Evolutionary conservation across 2,329 filamentous ascomycete species (phyloP).

Genomic region (Ophiobolus disseminans): DNA sequence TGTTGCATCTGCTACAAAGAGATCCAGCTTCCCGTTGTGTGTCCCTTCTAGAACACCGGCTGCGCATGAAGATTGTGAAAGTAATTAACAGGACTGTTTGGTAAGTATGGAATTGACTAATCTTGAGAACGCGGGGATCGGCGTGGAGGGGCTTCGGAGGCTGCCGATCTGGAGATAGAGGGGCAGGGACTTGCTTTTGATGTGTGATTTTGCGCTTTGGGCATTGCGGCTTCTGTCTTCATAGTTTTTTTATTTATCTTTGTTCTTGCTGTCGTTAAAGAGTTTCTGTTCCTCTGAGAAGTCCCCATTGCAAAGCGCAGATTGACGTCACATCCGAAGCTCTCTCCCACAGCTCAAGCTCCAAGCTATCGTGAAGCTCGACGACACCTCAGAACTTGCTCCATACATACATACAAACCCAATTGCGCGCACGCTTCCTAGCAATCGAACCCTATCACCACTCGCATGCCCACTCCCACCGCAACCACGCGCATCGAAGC

Average conservation of each 20-base stretch:
- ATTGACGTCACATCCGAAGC: neutral
- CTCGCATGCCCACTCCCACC: slow-evolving; percentile 24
- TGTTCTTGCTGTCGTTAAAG: too few relatives aligned
- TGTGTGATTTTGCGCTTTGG: neutral
- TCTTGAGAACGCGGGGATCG: neutral
- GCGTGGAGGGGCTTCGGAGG: slow-evolving; percentile 1
- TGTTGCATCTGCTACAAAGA: too few relatives aligned
- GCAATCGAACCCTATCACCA: neutral
- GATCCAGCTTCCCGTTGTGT: too few relatives aligned
- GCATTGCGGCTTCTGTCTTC: neutral
- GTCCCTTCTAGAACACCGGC: too few relatives aligned
- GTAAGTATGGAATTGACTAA: neutral
- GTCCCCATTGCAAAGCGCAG: too few relatives aligned
- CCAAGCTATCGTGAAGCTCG: neutral
- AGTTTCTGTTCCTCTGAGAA: too few relatives aligned
- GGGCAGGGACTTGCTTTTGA: neutral
- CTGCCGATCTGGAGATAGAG: slow-evolving; percentile 2
- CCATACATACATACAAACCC: too few relatives aligned
- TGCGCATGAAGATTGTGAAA: too few relatives aligned
- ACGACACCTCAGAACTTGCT: neutral
- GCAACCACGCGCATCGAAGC: slow-evolving; percentile 29
- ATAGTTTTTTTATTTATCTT: too few relatives aligned
- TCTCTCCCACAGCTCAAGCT: neutral
- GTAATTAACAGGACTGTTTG: too few relatives aligned
- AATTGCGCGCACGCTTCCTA: neutral